Evolutionary conservation across 2,329 filamentous ascomycete species (phyloP), one percentile per base, ranked within the genome.

Genomic region (Pseudogymnoascus sp.): DNA sequence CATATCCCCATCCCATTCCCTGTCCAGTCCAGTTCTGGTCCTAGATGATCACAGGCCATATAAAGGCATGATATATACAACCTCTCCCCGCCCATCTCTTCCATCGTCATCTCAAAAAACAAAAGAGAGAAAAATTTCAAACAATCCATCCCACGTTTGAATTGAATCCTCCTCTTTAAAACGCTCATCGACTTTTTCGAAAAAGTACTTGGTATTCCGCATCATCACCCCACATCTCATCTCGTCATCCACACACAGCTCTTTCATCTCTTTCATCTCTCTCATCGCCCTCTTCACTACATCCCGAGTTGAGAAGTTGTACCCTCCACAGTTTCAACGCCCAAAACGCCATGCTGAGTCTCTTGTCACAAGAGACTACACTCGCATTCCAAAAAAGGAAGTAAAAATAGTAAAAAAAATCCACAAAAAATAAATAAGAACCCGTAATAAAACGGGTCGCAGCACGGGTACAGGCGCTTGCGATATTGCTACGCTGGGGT

Each of bases 21-120:
- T 17, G 21, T 21, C 21, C 21, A 21, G n/a, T 54, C 47, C 47
- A 4, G 47, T 54, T 17, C 44, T 1, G 44, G 47, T 54, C 47
- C 47, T 54, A 54, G 47, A 54, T 54, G 47, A 54, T 54, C 47
- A 54, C 47, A 54, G 47, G 47, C 47, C 47, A 54, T 54, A 21
- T 21, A 21, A 21, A 35, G 47, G 47, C 47, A 54, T 54, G 47
- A 54, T 54, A 54, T 54, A 54, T 54, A 35, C 47, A 54, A 54
- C 44, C 44, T 35, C 47, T 17, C 2, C 9, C 15, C 5, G 4
- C 29, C 10, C 9, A 31, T 35, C 47, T 54, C 47, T 13, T n/a
- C n/a, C n/a, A n/a, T n/a, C n/a, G n/a, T n/a, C n/a, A n/a, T 13
- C 26, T 33, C 24, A 37, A 37, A 15, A 54, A 17, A 54, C 29